phyloP scores from a whole-genome alignment of 164 flowering plant genomes.

The Umbellularia californica region DNA sequence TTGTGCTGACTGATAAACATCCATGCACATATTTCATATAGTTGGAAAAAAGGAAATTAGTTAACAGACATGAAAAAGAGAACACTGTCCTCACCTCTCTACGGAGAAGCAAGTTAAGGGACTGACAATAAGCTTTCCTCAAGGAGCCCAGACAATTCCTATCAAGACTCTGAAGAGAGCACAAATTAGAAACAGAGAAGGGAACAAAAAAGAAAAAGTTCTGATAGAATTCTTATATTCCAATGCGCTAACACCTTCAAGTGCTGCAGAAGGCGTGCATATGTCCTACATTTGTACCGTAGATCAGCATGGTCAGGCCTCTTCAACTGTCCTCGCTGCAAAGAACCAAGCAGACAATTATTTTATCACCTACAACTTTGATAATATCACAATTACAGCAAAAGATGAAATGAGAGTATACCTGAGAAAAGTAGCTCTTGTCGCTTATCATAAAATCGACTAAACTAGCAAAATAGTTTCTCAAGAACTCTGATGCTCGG shows the following conservation, averaged over 20 bases:
- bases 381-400: background rate
- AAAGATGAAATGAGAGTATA: slow-evolving; percentile 20
- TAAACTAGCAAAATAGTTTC: slow-evolving; percentile 90
- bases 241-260: slow-evolving; percentile 53
- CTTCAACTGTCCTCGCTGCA: slow-evolving; percentile 94
- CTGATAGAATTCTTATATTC: background rate
- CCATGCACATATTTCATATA: background rate
- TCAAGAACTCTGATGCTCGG: slow-evolving; percentile 93
- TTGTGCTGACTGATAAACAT: too few species aligned
- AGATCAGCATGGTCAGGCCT: slow-evolving; percentile 99
- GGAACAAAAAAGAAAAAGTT: background rate
- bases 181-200: background rate
- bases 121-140: slow-evolving; percentile 93
- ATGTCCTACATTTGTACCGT: slow-evolving; percentile 96
- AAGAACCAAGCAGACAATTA: slow-evolving; percentile 11
- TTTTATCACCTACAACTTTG: background rate
- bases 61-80: background rate
- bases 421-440: slow-evolving; percentile 97
- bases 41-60: background rate
- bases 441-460: slow-evolving; percentile 98
- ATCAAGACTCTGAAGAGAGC: slow-evolving; percentile 73
- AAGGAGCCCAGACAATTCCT: slow-evolving; percentile 82
- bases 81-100: slow-evolving; percentile 65
- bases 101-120: slow-evolving; percentile 94
- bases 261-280: slow-evolving; percentile 97